A percentile compares a stretch with the other conserved stretches of the same genome.
phyloP scores from a whole-genome alignment of 495 filamentous ascomycete species.

The Achaetomiella virescens region DNA sequence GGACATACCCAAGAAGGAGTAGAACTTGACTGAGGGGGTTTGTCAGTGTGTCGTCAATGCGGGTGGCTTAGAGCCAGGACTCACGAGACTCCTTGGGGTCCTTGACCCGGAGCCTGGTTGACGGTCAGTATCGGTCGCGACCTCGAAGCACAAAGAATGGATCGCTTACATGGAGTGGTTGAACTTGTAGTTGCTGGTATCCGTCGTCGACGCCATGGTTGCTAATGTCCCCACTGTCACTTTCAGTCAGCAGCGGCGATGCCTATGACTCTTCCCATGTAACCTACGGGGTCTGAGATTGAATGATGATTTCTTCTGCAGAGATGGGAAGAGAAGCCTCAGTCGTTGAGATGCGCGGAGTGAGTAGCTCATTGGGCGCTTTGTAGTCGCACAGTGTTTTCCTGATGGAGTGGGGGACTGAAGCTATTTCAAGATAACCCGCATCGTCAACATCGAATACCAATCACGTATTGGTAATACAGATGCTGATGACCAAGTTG shows the following conservation, averaged over 20 bases:
- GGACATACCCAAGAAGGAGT: conserved; percentile 86
- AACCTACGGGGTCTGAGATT: background rate
- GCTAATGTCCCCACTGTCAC: conserved; percentile 22
- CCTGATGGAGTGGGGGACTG: background rate
- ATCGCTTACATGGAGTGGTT: conserved; percentile 69
- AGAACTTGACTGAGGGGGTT: conserved; percentile 66
- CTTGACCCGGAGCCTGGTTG: conserved; percentile 79
- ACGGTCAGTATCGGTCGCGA: conserved; percentile 22
- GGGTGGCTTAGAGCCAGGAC: background rate
- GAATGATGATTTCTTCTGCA: conserved; percentile 5
- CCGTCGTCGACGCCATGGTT: conserved; percentile 64
- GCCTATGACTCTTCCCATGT: background rate
- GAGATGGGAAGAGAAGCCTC: conserved; percentile 7
- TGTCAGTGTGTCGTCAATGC: background rate
- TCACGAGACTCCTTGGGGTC: conserved; percentile 76
- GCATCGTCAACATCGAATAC: background rate
- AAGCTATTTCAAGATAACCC: background rate
- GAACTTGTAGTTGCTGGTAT: conserved; percentile 78
- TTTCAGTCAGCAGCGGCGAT: background rate
- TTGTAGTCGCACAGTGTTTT: background rate
- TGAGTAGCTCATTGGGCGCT: conserved; percentile 19
- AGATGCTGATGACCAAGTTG: too few species aligned
- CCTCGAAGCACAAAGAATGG: conserved; percentile 4
- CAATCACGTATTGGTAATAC: background rate
- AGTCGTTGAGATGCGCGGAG: conserved; percentile 16